Percentiles rank a stretch among this genome's conserved stretches.
These are phyloP conservation scores for Tulasnella sp. DNA, from an alignment of 768 basidiomycete genomes.

Conservation along the genomic window DNA sequence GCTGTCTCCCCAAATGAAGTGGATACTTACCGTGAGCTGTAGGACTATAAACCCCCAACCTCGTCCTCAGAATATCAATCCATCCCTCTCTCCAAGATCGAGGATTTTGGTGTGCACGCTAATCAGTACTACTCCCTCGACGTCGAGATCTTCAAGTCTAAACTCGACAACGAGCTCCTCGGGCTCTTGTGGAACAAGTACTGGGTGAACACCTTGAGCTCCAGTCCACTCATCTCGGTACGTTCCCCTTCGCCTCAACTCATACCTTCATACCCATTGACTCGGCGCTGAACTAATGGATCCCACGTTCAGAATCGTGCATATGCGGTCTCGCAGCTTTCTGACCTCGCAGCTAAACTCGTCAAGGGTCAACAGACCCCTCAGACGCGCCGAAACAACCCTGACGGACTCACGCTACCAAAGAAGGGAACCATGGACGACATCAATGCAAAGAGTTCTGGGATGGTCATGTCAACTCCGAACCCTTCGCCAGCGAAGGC, in stretches of 20 bases:
- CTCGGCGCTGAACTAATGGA: neutral
- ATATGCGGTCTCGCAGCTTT: constrained; percentile 84
- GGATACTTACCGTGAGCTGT: neutral
- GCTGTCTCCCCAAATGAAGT: neutral
- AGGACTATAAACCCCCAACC: constrained; percentile 75
- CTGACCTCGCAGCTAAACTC: constrained; percentile 85
- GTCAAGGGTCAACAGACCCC: constrained; percentile 54
- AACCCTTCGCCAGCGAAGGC: constrained; percentile 28
- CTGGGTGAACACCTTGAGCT: constrained; percentile 95
- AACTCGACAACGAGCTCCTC: constrained; percentile 74
- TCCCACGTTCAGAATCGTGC: constrained; percentile 63
- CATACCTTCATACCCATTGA: neutral
- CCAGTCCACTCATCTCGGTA: constrained; percentile 86
- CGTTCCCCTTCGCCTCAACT: constrained; percentile 21
- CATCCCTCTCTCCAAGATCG: constrained; percentile 92
- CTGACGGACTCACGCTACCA: constrained; percentile 21
- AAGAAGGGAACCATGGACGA: constrained; percentile 31
- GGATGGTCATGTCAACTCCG: constrained; percentile 3
- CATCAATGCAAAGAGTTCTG: neutral
- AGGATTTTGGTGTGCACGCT: constrained; percentile 98
- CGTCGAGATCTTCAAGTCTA: constrained; percentile 90
- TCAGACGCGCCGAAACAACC: constrained; percentile 11
- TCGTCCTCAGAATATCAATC: constrained; percentile 81
- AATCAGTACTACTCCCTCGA: constrained; percentile 92
- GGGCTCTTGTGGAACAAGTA: constrained; percentile 98